Conservation (phyloP, 345 rosid genomes). For the Bretschneidera sinensis region DNA sequence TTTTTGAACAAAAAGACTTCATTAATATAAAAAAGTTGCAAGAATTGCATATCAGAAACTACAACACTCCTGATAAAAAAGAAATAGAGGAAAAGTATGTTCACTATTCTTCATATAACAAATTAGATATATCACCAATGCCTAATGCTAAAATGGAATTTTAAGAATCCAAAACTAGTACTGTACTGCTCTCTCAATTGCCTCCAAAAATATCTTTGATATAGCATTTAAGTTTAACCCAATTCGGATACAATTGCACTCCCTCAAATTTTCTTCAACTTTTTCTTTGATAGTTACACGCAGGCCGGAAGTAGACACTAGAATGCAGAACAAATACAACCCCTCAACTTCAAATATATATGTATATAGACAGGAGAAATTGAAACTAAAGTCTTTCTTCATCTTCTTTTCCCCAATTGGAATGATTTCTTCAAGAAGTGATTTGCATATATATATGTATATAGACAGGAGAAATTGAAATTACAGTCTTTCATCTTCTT, state of each 20-base stretch:
- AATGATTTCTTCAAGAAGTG: slow-evolving; percentile 66
- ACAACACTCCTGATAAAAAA: no score
- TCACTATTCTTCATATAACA: no score
- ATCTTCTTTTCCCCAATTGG: slow-evolving; percentile 60
- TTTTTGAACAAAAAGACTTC: background rate
- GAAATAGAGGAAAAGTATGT: no score
- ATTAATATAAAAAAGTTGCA: slow-evolving; percentile 10
- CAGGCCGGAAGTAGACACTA: slow-evolving; percentile 1
- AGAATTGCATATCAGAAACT: background rate
- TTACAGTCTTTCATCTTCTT: slow-evolving; percentile 30
- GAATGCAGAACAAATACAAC: slow-evolving; percentile 6
- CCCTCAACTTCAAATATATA: slow-evolving; percentile 5
- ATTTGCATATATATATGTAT: slow-evolving; percentile 30
- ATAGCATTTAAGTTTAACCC: slow-evolving; percentile 6
- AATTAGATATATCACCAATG: no score
- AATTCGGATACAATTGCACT: slow-evolving; percentile 3
- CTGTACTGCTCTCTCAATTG: slow-evolving; percentile 21
- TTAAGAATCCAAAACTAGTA: no score
- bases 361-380: background rate
- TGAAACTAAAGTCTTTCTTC: background rate
- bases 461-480: background rate
- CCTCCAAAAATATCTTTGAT: slow-evolving; percentile 14
- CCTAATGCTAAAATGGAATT: no score
- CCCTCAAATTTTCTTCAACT: background rate
- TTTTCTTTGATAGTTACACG: slow-evolving; percentile 1